Conservation (phyloP, 225 moss, liverwort and hornwort species). For the Thuidium tamariscinum region DNA sequence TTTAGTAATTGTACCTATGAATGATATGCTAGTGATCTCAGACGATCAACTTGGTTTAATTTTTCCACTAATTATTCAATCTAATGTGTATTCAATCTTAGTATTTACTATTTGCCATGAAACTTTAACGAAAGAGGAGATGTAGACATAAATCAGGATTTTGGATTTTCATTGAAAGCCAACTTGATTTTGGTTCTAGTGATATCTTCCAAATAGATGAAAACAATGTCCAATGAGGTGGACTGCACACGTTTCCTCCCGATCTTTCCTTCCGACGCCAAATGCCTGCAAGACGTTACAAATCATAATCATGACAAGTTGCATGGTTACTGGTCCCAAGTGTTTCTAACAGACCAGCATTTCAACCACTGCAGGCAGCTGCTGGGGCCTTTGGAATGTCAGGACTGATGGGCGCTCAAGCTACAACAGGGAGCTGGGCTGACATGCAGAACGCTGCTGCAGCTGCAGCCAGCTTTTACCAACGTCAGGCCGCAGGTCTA, state of each 20-base stretch:
- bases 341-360: neutral
- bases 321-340: neutral
- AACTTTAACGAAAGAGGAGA: neutral
- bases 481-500: conserved; percentile 84
- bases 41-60: neutral
- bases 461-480: conserved; percentile 92
- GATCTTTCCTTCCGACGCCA: too few species aligned
- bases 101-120: neutral
- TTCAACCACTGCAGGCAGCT: conserved; percentile 43
- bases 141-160: neutral
- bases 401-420: conserved; percentile 89
- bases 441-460: conserved; percentile 99
- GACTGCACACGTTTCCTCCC: too few species aligned
- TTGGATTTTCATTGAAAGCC: neutral
- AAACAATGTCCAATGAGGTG: neutral
- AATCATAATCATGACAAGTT: neutral
- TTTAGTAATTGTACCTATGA: neutral
- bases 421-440: conserved; percentile 89
- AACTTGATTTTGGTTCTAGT: neutral
- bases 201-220: neutral
- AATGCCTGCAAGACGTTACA: neutral
- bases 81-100: too few species aligned
- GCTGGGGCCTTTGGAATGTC: conserved; percentile 96
- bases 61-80: neutral
- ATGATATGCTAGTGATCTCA: neutral